Conservation (phyloP, 192 early-diverging fungal genomes). For the Umbelopsis sp. region DNA sequence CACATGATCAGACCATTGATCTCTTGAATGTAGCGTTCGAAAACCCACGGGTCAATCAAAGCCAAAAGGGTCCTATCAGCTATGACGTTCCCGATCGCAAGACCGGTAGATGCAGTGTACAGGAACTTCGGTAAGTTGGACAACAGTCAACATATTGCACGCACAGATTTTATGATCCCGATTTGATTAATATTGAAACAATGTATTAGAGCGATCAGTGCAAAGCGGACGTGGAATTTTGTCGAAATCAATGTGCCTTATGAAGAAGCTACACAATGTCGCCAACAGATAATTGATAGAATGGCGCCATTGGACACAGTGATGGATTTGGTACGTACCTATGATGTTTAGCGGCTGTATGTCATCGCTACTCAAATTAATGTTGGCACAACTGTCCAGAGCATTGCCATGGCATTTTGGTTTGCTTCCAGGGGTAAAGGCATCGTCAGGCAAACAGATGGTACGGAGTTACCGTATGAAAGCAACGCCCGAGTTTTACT, state of each 20-base stretch:
- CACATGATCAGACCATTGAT: conserved; percentile 79
- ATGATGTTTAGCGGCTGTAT: too few species aligned
- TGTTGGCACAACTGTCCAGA: conserved; percentile 48
- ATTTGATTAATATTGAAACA: background rate
- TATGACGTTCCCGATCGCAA: conserved; percentile 85
- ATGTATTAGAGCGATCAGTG: conserved; percentile 52
- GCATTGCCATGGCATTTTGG: conserved; percentile 96
- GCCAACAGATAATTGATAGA: conserved; percentile 65
- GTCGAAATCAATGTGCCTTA: conserved; percentile 88
- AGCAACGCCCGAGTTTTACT: conserved; percentile 79
- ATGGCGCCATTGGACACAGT: conserved; percentile 85
- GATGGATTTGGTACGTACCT: conserved; percentile 80
- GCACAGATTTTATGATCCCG: background rate
- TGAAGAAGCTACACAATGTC: conserved; percentile 57
- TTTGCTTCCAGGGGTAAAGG: conserved; percentile 89
- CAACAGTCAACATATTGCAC: too few species aligned
- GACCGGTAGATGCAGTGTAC: conserved; percentile 64
- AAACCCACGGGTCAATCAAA: conserved; percentile 74
- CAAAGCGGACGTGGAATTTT: conserved; percentile 84
- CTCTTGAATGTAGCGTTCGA: conserved; percentile 96
- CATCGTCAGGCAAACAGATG: conserved; percentile 5
- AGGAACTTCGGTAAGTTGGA: conserved; percentile 43
- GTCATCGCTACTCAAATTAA: background rate
- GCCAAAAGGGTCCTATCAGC: conserved; percentile 37
- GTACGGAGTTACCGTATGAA: conserved; percentile 45